Conservation (phyloP, 805 yeast species). For the Cyberlindnera mrakii region DNA sequence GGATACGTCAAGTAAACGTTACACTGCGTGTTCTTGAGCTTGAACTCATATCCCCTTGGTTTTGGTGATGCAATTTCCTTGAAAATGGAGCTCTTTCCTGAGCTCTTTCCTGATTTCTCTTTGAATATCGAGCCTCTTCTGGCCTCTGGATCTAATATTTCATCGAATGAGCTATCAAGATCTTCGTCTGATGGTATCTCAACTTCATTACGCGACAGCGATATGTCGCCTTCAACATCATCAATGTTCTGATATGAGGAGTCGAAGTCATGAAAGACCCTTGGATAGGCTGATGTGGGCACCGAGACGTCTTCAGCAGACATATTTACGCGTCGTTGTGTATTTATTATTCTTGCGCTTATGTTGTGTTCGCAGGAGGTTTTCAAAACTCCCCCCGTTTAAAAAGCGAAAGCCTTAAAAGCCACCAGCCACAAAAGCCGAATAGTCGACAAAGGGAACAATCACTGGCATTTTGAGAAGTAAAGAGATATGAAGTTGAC, state of each 20-base stretch:
- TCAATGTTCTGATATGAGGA: constrained; percentile 15
- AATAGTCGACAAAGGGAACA: too few relatives aligned
- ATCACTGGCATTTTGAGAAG: not conserved
- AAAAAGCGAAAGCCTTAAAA: too few relatives aligned
- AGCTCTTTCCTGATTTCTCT: constrained; percentile 7
- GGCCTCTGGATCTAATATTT: constrained; percentile 4
- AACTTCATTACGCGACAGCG: constrained; percentile 1
- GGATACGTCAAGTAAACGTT: constrained; percentile 22
- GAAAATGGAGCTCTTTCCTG: constrained; percentile 14
- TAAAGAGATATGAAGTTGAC: not conserved
- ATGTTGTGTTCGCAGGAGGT: not conserved
- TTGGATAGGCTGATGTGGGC: constrained; percentile 21
- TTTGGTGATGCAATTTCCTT: constrained; percentile 9
- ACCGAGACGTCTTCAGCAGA: constrained; percentile 3
- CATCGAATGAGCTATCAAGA: constrained; percentile 16
- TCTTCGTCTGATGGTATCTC: constrained; percentile 1
- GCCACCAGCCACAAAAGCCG: too few relatives aligned
- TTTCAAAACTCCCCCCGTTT: too few relatives aligned
- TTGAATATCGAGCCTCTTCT: not conserved
- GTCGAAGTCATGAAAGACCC: constrained; percentile 14
- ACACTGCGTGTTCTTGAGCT: constrained; percentile 11
- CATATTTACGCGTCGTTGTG: not conserved
- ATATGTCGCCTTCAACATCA: constrained; percentile 22
- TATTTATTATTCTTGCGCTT: not conserved
- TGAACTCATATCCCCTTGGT: constrained; percentile 21